Evolutionary conservation across 2,329 filamentous ascomycete genomes (phyloP).

Genomic region (Trichoderma endophyticum): DNA sequence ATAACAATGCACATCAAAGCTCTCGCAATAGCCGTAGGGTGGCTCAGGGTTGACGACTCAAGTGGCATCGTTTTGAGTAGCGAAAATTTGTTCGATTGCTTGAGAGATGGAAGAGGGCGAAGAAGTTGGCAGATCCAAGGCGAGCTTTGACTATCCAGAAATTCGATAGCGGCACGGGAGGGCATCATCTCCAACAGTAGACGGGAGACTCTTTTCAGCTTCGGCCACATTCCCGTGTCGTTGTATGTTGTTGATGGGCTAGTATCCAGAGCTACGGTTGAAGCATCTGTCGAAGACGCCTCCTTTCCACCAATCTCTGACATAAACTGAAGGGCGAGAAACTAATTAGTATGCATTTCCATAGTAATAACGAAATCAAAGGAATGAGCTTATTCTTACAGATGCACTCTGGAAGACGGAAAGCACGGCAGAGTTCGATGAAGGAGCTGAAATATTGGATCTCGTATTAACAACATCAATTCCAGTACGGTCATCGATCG

Average conservation of each 20-base stretch:
- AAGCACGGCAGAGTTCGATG: neutral
- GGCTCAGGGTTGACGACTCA: neutral
- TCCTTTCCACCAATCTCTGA: neutral
- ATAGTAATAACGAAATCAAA: too few relatives aligned
- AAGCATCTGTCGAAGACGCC: neutral
- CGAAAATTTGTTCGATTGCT: neutral
- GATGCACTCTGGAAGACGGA: constrained; percentile 11
- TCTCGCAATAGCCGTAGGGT: constrained; percentile 4
- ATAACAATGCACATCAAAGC: constrained; percentile 9
- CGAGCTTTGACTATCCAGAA: constrained; percentile 9
- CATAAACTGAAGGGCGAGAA: neutral
- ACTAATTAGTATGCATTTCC: neutral
- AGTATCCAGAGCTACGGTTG: neutral
- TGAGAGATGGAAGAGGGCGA: constrained; percentile 11
- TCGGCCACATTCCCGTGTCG: neutral
- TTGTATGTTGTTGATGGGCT: neutral
- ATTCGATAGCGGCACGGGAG: neutral
- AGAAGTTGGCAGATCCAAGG: constrained; percentile 14
- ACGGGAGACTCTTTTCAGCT: neutral
- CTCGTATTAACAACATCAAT: constrained; percentile 8
- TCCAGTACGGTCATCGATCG: neutral
- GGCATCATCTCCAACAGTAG: constrained; percentile 7
- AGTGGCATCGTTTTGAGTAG: constrained; percentile 15
- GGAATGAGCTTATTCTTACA: neutral
- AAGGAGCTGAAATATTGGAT: neutral